Conservation (phyloP, 1,284 basidiomycete genomes). For the Heliocybe sulcata region DNA sequence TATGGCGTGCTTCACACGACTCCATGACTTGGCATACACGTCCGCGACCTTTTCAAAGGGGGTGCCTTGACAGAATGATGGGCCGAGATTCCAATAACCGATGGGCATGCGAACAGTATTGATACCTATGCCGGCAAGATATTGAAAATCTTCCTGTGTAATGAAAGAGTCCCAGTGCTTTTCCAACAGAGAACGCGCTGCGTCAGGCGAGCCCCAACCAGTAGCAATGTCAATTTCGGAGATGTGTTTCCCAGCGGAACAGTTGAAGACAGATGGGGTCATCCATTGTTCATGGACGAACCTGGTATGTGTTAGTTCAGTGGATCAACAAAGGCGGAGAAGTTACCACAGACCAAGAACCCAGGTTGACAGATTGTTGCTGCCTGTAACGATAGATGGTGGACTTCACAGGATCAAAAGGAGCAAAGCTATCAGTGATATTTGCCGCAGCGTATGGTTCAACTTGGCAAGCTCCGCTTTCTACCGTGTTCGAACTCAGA, state of each 20-base stretch:
- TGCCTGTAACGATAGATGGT: slow-evolving; percentile 55
- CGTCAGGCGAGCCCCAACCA: slow-evolving; percentile 38
- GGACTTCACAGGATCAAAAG: slow-evolving; percentile 40
- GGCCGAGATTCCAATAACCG: slow-evolving; percentile 60
- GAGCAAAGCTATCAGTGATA: slow-evolving; percentile 33
- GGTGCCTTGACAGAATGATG: slow-evolving; percentile 40
- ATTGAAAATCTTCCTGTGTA: slow-evolving; percentile 55
- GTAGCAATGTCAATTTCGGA: slow-evolving; percentile 53
- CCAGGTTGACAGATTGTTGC: slow-evolving; percentile 61
- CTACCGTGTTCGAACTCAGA: not conserved
- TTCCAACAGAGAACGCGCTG: slow-evolving; percentile 55
- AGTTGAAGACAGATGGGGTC: slow-evolving; percentile 61
- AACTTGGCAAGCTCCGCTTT: slow-evolving; percentile 20
- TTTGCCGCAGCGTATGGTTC: slow-evolving; percentile 29
- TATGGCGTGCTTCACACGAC: slow-evolving; percentile 52
- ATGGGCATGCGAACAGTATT: slow-evolving; percentile 70
- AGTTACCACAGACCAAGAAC: slow-evolving; percentile 40
- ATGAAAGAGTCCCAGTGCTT: slow-evolving; percentile 79
- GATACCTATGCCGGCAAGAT: slow-evolving; percentile 56
- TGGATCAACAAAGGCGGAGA: not conserved
- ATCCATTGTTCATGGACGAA: slow-evolving; percentile 80
- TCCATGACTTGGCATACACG: slow-evolving; percentile 64
- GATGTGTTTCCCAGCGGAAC: slow-evolving; percentile 44
- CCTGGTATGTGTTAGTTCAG: slow-evolving; percentile 28
- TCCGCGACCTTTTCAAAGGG: slow-evolving; percentile 48